Evolutionary conservation across 208 protist species (phyloP).

Genomic region (Wallacemonas sp.): DNA sequence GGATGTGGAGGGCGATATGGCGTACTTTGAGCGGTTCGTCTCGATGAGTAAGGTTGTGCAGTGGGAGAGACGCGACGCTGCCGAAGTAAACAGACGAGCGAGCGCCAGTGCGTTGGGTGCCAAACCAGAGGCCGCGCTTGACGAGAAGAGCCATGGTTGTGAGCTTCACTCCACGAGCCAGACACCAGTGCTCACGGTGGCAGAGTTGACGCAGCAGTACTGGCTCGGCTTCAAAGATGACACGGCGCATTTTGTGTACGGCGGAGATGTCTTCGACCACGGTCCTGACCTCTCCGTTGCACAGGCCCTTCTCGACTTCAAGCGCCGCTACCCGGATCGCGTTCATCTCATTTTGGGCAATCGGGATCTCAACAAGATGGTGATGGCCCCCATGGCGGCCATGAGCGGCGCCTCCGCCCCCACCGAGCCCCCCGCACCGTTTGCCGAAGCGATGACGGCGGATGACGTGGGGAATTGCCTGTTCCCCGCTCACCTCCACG

Average conservation of each 20-base stretch:
- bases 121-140: too few species aligned
- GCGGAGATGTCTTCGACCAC: slow-evolving; percentile 90
- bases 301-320: slow-evolving; percentile 66
- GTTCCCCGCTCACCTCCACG: slow-evolving; percentile 22
- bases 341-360: slow-evolving; percentile 91
- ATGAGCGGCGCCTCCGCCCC: slow-evolving; percentile 28
- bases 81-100: too few species aligned
- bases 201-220: slow-evolving; percentile 19
- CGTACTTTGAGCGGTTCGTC: slow-evolving; percentile 77
- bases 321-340: slow-evolving; percentile 63
- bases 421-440: slow-evolving; percentile 1
- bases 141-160: too few species aligned
- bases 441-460: slow-evolving; percentile 15
- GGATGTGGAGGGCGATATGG: slow-evolving; percentile 87
- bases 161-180: too few species aligned
- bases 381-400: slow-evolving; percentile 36
- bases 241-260: slow-evolving; percentile 82
- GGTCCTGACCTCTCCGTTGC: slow-evolving; percentile 73
- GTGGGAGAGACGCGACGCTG: slow-evolving; percentile 4
- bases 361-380: slow-evolving; percentile 92
- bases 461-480: slow-evolving; percentile 25
- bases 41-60: slow-evolving; percentile 31
- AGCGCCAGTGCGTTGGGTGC: too few species aligned
- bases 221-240: slow-evolving; percentile 45
- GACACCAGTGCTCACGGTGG: neutral